These are phyloP conservation scores for Capsella bursapastoris DNA, from an alignment of 345 rosid genomes.

Conservation along the genomic window DNA sequence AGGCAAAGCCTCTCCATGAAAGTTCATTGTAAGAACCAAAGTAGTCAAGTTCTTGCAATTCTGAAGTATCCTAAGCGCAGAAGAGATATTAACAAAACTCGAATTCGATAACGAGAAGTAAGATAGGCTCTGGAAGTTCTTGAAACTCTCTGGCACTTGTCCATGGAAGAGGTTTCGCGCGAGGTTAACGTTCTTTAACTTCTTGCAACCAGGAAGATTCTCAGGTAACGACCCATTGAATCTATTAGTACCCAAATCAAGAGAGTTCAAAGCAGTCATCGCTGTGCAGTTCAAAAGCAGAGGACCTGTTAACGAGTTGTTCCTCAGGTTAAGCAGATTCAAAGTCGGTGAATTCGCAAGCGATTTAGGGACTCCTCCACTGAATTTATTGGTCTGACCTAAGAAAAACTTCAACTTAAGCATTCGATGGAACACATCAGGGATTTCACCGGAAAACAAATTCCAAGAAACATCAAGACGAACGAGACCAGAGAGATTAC, in stretches of 20 bases:
- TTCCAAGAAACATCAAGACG: conserved; percentile 65
- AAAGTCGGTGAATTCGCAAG: conserved; percentile 59
- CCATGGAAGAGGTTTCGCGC: conserved; percentile 67
- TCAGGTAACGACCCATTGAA: conserved; percentile 62
- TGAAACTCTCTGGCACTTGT: conserved; percentile 66
- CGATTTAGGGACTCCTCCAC: conserved; percentile 63
- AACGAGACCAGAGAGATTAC: conserved; percentile 54
- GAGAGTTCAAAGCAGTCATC: conserved; percentile 59
- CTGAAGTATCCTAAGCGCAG: conserved; percentile 63
- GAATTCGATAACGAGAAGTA: conserved; percentile 67
- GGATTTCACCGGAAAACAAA: conserved; percentile 58
- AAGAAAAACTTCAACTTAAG: conserved; percentile 47
- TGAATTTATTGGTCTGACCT: conserved; percentile 59
- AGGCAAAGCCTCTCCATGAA: conserved; percentile 63
- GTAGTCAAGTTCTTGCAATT: conserved; percentile 66
- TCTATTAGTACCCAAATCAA: conserved; percentile 67
- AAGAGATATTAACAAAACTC: conserved; percentile 59
- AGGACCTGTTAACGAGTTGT: conserved; percentile 65
- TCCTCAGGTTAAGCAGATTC: conserved; percentile 66
- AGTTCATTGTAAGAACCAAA: conserved; percentile 71
- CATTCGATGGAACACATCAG: conserved; percentile 58
- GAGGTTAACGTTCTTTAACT: conserved; percentile 59
- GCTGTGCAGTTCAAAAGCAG: conserved; percentile 63
- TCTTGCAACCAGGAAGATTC: conserved; percentile 60
- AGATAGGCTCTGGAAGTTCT: conserved; percentile 58